A percentile compares a stretch with the other conserved stretches of the same genome.
phyloP scores from a whole-genome alignment of 441 rosid species.

The Dalechampia spathulata region DNA sequence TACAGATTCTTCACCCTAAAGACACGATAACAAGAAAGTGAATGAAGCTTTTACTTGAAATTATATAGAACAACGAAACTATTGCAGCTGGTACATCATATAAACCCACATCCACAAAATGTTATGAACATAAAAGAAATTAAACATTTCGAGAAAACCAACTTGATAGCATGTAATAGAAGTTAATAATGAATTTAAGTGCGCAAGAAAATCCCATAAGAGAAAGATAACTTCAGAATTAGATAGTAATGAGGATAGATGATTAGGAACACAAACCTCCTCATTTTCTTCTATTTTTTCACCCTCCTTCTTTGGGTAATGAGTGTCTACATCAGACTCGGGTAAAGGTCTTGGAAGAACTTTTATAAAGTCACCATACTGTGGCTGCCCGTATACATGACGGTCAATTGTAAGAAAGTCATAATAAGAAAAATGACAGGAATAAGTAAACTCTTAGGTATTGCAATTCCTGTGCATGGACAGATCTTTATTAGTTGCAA shows the following conservation, averaged over 20 bases:
- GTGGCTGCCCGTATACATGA: slow-evolving; percentile 36
- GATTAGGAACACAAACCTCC: slow-evolving; percentile 36
- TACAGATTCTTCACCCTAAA: slow-evolving; percentile 54
- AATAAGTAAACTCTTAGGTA: not conserved
- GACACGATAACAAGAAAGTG: too few relatives aligned
- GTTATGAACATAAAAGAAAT: too few relatives aligned
- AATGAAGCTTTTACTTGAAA: too few relatives aligned
- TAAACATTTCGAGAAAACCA: too few relatives aligned
- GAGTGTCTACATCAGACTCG: slow-evolving; percentile 29
- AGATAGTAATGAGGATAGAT: not conserved
- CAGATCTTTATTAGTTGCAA: too few relatives aligned
- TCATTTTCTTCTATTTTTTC: slow-evolving; percentile 32
- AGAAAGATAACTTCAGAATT: not conserved
- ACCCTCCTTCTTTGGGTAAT: slow-evolving; percentile 27
- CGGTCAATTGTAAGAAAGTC: not conserved
- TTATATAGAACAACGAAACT: too few relatives aligned
- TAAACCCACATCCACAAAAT: too few relatives aligned
- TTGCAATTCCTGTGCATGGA: not conserved
- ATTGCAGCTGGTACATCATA: too few relatives aligned
- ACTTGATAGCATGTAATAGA: too few relatives aligned
- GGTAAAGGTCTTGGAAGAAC: slow-evolving; percentile 79
- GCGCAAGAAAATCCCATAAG: too few relatives aligned
- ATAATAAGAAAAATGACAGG: not conserved
- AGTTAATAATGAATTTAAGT: too few relatives aligned
- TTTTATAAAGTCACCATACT: slow-evolving; percentile 39